Evolutionary conservation across 179 eudicot species (phyloP).

Genomic region (Vitellaria paradoxa): DNA sequence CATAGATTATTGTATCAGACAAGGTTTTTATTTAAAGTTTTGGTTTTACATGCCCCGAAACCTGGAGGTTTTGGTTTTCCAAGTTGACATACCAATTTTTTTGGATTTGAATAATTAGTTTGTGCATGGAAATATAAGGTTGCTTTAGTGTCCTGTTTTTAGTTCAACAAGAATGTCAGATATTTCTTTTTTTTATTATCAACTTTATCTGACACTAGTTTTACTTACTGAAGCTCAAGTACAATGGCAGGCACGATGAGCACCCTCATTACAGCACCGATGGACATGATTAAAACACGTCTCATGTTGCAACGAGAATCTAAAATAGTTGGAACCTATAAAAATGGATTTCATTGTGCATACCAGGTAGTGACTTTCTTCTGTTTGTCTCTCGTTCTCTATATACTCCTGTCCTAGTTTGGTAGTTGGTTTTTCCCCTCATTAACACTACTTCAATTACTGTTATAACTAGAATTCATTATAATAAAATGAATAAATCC

Average conservation of each 20-base stretch:
- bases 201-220: constrained; percentile 15
- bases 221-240: constrained; percentile 66
- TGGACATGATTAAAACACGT: constrained; percentile 94
- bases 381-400: not conserved
- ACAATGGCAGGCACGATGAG: constrained; percentile 72
- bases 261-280: constrained; percentile 82
- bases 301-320: constrained; percentile 86
- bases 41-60: not conserved
- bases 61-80: not conserved
- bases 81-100: not conserved
- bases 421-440: not conserved
- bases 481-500: too few species aligned
- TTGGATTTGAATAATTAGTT: not conserved
- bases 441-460: not conserved
- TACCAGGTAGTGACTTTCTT: constrained; percentile 45
- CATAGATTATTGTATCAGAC: not conserved
- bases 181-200: not conserved
- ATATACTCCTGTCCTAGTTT: not conserved
- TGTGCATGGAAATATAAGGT: not conserved
- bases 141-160: not conserved
- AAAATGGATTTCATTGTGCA: constrained; percentile 82
- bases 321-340: constrained; percentile 47
- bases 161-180: not conserved
- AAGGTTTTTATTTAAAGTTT: not conserved
- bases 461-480: not conserved